A percentile compares a stretch with the other conserved stretches of the same genome.
phyloP scores from a whole-genome alignment of 768 basidiomycete species.

The Lyophyllum semitale region DNA sequence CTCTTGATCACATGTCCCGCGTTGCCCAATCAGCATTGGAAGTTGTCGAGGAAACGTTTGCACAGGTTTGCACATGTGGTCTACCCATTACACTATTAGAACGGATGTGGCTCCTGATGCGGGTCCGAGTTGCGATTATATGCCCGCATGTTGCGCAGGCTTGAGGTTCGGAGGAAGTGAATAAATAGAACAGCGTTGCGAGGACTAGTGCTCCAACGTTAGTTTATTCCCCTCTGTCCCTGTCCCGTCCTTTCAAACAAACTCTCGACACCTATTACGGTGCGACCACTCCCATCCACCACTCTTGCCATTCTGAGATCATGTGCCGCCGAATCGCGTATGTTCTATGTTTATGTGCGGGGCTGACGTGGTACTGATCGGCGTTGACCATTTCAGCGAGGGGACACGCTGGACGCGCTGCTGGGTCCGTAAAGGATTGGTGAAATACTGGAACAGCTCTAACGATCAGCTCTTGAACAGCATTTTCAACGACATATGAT shows the following conservation, averaged over 20 bases:
- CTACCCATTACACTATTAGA: conserved; percentile 26
- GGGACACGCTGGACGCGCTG: conserved; percentile 77
- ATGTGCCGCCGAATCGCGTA: conserved; percentile 84
- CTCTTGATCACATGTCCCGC: conserved; percentile 31
- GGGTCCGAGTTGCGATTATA: conserved; percentile 25
- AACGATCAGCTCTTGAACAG: conserved; percentile 34
- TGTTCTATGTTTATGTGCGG: conserved; percentile 28
- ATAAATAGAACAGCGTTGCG: conserved; percentile 16
- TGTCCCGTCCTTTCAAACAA: not conserved
- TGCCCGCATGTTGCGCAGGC: conserved; percentile 27
- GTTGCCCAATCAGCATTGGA: conserved; percentile 32
- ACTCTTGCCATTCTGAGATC: conserved; percentile 6
- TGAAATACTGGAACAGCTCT: not conserved
- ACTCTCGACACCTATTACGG: not conserved
- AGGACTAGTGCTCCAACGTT: not conserved
- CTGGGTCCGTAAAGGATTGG: conserved; percentile 44
- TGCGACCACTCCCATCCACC: not conserved
- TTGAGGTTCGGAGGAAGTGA: conserved; percentile 16
- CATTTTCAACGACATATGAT: conserved; percentile 81
- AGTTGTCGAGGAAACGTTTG: conserved; percentile 29
- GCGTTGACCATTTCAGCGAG: conserved; percentile 45
- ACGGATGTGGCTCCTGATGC: conserved; percentile 32
- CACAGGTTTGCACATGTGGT: conserved; percentile 36
- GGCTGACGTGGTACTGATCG: conserved; percentile 10
- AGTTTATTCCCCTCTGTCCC: not conserved